A percentile compares a stretch with the other conserved stretches of the same genome.
Evolutionary conservation across 805 yeast genomes (phyloP).

Genomic region (Metschnikowia vanudenii): DNA sequence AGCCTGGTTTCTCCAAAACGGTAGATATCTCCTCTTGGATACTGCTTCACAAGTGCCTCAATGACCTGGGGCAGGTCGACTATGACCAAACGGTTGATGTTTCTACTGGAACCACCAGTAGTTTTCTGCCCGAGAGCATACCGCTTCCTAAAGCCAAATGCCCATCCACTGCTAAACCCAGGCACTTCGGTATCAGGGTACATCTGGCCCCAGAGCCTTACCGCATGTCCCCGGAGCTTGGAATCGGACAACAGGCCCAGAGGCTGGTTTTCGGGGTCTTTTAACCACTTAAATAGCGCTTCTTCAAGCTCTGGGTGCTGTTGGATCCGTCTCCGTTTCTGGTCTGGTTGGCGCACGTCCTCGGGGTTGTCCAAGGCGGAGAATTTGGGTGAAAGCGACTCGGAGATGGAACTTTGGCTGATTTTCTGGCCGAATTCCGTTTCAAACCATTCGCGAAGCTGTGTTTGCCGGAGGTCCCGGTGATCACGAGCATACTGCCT

Average conservation of each 20-base stretch:
- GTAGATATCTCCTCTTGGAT: background rate
- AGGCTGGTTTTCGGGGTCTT: too few relatives aligned
- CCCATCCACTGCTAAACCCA: background rate
- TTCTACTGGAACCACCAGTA: too few relatives aligned
- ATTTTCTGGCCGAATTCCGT: background rate
- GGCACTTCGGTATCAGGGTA: background rate
- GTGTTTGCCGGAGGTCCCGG: too few relatives aligned
- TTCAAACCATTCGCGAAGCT: background rate
- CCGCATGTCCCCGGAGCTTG: too few relatives aligned
- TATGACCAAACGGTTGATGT: too few relatives aligned
- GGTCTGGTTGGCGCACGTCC: background rate
- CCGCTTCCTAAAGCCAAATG: background rate
- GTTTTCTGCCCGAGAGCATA: background rate
- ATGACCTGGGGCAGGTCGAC: background rate
- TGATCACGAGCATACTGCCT: too few relatives aligned
- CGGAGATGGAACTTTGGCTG: slow-evolving; percentile 1
- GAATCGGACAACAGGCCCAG: too few relatives aligned
- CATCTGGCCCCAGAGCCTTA: background rate
- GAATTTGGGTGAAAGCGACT: background rate
- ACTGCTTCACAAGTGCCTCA: background rate
- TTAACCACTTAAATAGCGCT: background rate
- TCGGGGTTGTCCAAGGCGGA: background rate
- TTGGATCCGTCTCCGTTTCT: background rate
- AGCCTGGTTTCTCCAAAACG: background rate
- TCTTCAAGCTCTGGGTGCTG: background rate